A percentile compares a stretch with the other conserved stretches of the same genome.
phyloP scores from a whole-genome alignment of 2,329 filamentous ascomycete genomes.

The Cephalotrichum gorgonifer region DNA sequence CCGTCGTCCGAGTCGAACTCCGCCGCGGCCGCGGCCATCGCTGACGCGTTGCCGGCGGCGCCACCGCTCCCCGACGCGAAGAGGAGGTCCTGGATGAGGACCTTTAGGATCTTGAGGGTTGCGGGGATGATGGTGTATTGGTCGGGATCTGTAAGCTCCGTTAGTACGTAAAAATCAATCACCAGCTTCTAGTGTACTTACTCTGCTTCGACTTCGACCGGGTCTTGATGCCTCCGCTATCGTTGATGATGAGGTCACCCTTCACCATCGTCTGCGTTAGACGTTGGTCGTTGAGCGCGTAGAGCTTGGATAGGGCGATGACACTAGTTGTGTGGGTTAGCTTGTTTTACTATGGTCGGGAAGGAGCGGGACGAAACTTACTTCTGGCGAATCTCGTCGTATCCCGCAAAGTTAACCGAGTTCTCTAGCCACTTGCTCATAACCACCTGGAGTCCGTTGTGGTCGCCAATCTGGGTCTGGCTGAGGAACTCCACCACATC shows the following conservation, averaged over 20 bases:
- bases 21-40: slow-evolving; percentile 49
- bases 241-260: slow-evolving; percentile 77
- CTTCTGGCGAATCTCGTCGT: slow-evolving; percentile 96
- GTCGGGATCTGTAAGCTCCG: slow-evolving; percentile 58
- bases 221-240: slow-evolving; percentile 81
- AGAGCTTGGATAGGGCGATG: slow-evolving; percentile 85
- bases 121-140: slow-evolving; percentile 81
- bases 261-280: slow-evolving; percentile 74
- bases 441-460: slow-evolving; percentile 81
- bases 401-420: slow-evolving; percentile 93
- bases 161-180: slow-evolving; percentile 9
- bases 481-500: slow-evolving; percentile 90
- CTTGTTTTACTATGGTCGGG: slow-evolving; percentile 14
- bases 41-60: slow-evolving; percentile 51
- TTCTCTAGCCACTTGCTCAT: slow-evolving; percentile 95
- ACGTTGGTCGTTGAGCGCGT: slow-evolving; percentile 73
- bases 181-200: slow-evolving; percentile 27
- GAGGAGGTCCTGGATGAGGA: slow-evolving; percentile 83
- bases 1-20: slow-evolving; percentile 41
- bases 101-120: slow-evolving; percentile 90
- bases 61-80: slow-evolving; percentile 61
- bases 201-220: slow-evolving; percentile 79
- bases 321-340: slow-evolving; percentile 43
- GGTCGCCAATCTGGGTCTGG: slow-evolving; percentile 67
- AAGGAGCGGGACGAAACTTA: slow-evolving; percentile 33